A percentile compares a stretch with the other conserved stretches of the same genome.
phyloP scores from a whole-genome alignment of 2,329 filamentous ascomycete species.

The Colletotrichum sp. region DNA sequence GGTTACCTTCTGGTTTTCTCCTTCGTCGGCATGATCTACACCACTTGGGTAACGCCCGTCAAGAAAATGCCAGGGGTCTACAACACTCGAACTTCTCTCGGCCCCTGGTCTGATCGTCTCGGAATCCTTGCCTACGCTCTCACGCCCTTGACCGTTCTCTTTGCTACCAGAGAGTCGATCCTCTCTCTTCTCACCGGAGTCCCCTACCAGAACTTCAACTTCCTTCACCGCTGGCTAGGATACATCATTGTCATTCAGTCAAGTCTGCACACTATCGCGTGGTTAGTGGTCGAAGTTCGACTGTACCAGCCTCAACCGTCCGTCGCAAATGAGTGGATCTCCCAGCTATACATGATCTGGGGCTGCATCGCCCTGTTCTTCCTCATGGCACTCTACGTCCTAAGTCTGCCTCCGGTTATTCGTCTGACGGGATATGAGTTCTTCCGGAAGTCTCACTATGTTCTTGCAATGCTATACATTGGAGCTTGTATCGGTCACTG shows the following conservation, averaged over 20 bases:
- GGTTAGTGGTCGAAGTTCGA: conserved; percentile 69
- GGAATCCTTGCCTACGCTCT: conserved; percentile 76
- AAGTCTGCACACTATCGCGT: conserved; percentile 72
- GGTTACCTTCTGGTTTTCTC: conserved; percentile 71
- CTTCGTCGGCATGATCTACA: conserved; percentile 72
- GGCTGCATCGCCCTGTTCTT: conserved; percentile 72
- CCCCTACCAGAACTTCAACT: conserved; percentile 79
- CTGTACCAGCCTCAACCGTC: conserved; percentile 76
- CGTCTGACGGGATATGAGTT: conserved; percentile 75
- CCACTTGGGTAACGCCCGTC: conserved; percentile 73
- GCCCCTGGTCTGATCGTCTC: conserved; percentile 73
- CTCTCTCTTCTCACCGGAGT: conserved; percentile 74
- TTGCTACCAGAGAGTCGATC: conserved; percentile 71
- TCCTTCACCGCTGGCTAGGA: conserved; percentile 78
- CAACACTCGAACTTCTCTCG: conserved; percentile 70
- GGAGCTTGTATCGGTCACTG: conserved; percentile 80
- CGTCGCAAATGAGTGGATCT: conserved; percentile 60
- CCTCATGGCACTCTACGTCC: conserved; percentile 63
- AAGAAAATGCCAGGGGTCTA: conserved; percentile 56
- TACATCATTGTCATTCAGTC: conserved; percentile 75
- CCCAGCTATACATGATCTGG: conserved; percentile 73
- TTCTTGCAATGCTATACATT: conserved; percentile 76
- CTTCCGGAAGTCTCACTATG: conserved; percentile 76
- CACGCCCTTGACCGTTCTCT: conserved; percentile 71
- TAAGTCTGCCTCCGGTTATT: conserved; percentile 64